phyloP scores from a whole-genome alignment of 164 flowering plant species.

The Akebia trifoliata region DNA sequence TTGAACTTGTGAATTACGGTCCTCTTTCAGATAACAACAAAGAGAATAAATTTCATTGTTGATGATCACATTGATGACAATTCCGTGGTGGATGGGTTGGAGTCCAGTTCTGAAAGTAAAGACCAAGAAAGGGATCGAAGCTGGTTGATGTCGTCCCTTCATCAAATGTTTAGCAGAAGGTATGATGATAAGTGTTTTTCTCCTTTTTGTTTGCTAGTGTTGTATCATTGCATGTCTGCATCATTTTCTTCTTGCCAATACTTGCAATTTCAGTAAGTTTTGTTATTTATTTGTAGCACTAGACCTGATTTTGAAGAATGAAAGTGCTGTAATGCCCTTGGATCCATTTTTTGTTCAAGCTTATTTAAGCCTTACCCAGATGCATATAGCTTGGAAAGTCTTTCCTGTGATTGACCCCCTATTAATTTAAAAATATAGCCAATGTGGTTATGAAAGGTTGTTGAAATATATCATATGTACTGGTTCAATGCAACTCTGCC shows the following conservation, averaged over 20 bases:
- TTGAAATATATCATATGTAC: no score
- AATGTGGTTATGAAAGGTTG: not conserved
- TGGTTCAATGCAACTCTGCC: no score
- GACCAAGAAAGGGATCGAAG: constrained; percentile 62
- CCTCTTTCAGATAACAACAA: constrained; percentile 70
- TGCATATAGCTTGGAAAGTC: not conserved
- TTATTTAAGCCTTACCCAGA: not conserved
- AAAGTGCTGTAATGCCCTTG: not conserved
- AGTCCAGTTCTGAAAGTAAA: constrained; percentile 26
- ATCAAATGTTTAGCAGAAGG: constrained; percentile 95
- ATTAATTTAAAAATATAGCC: not conserved
- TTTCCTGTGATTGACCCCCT: not conserved
- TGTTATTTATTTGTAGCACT: not conserved
- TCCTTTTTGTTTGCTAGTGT: no score
- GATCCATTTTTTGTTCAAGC: not conserved
- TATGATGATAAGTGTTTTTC: constrained; percentile 18
- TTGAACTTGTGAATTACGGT: constrained; percentile 2
- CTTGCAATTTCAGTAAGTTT: not conserved
- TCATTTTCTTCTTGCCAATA: no score
- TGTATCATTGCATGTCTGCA: no score
- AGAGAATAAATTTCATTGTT: constrained; percentile 84
- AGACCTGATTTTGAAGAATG: not conserved
- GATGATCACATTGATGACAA: constrained; percentile 40
- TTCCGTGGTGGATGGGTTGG: constrained; percentile 33
- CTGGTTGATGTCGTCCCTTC: constrained; percentile 89